phyloP scores from a whole-genome alignment of 139 green algal genomes.

The Chlamydomonas sp. region DNA sequence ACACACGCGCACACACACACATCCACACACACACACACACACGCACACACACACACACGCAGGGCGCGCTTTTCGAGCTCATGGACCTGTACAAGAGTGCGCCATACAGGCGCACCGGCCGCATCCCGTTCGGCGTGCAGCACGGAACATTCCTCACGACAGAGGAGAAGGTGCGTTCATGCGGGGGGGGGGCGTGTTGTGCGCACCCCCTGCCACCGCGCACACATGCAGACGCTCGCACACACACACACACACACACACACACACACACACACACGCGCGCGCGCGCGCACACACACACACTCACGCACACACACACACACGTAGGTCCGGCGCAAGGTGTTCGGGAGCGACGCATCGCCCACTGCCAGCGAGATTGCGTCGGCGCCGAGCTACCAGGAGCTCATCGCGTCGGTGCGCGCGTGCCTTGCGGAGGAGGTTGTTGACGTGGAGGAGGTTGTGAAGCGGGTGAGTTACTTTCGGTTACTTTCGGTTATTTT shows the following conservation, averaged over 20 bases:
- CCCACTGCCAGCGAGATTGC: slow-evolving; percentile 10
- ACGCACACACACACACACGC: no score
- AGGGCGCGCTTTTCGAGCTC: slow-evolving; percentile 55
- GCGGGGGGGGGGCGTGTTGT: slow-evolving; percentile 4
- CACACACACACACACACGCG: no score
- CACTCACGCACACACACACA: no score
- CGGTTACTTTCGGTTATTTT: no score
- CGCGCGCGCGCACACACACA: no score
- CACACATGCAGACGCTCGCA: no score
- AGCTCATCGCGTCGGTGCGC: slow-evolving; percentile 26
- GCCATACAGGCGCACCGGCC: slow-evolving; percentile 43
- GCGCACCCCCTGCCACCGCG: neutral
- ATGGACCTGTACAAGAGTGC: slow-evolving; percentile 57
- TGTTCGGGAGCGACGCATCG: no score
- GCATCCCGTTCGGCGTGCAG: slow-evolving; percentile 49
- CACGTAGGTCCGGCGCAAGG: no score
- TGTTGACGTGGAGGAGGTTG: slow-evolving; percentile 7
- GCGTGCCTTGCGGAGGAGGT: slow-evolving; percentile 1
- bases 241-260: no score
- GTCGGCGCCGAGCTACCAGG: slow-evolving; percentile 17
- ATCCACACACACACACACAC: no score
- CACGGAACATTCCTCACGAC: slow-evolving; percentile 40
- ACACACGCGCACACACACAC: no score
- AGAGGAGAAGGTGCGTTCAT: slow-evolving; percentile 36
- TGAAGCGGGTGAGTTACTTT: no score